A percentile compares a stretch with the other conserved stretches of the same genome.
Evolutionary conservation across 164 flowering plant genomes (phyloP).

Genomic region (Buxus sempervirens): DNA sequence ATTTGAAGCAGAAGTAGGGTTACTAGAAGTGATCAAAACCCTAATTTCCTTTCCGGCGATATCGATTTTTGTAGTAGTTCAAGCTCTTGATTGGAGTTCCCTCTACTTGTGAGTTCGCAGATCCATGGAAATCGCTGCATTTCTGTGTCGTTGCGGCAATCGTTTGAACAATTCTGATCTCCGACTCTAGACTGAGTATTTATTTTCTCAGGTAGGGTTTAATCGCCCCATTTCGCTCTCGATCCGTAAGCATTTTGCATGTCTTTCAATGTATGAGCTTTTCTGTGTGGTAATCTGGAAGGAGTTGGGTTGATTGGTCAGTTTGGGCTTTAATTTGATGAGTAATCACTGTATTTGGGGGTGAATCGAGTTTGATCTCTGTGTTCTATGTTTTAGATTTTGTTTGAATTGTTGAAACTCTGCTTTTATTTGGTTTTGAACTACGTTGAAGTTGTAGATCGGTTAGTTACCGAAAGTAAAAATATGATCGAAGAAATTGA

Average conservation of each 20-base stretch:
- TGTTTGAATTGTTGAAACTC: too few relatives aligned
- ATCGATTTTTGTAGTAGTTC: neutral
- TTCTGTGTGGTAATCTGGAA: neutral
- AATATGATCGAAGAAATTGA: too few relatives aligned
- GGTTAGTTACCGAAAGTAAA: too few relatives aligned
- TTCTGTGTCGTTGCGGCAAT: neutral
- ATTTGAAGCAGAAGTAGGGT: conserved; percentile 10
- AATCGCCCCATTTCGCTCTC: neutral
- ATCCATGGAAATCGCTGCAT: conserved; percentile 16
- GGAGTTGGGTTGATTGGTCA: neutral
- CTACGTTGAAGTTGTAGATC: neutral
- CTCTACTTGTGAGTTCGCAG: neutral
- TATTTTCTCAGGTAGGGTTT: neutral
- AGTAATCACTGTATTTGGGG: neutral
- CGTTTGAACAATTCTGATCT: conserved; percentile 8
- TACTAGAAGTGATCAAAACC: neutral
- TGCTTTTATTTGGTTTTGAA: neutral
- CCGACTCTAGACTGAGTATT: neutral
- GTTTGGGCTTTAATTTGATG: neutral
- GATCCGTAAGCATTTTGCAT: neutral
- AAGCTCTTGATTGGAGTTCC: neutral
- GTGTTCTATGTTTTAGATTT: neutral
- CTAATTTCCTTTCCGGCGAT: neutral
- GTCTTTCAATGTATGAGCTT: neutral
- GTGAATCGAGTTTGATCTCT: neutral